Evolutionary conservation across 2,329 filamentous ascomycete species (phyloP), one percentile per base, ranked within the genome.

Genomic region (Claviceps quebecensis): DNA sequence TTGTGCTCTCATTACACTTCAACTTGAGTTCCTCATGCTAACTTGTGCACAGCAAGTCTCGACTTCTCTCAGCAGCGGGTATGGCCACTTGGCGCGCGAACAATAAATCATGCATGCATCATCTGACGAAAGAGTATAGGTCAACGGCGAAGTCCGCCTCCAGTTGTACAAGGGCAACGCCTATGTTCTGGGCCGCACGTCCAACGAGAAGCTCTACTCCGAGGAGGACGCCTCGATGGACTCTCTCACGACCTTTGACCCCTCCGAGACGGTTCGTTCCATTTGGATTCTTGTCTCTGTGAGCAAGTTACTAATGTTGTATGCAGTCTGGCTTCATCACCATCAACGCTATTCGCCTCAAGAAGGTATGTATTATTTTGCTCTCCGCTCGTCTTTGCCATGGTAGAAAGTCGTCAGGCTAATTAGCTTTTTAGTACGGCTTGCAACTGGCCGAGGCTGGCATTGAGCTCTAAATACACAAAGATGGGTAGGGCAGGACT

Each of bases 321-420:
- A 4, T 26, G 13, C 29, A 49, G 17, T 58, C 59, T 38, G 73
- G 73, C 26, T 80, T 81, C 61, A 78, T 89, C 63, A 74, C 74
- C 51, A 81, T 87, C 59, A 75, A 89, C 62, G 78, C 78, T 55
- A 83, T 84, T 56, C 72, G 77, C 40, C 69, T 83, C 45, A 70
- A 79, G 67, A 80, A 63, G 57, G 48, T 45, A 7, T 26, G 13
- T 29, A n/a, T 45, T 5, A 16, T 29, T 29, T 34, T 34, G 14
- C 11, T 45, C 8, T 34, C 17, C 7, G 44, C 17, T 39, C 5
- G 13, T 22, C 34, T 19, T 19, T 19, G 38, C 13, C 19, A 22
- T 44, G 48, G 14, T 23, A 14, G 13, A 22, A 13, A 36, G n/a
- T 7, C 13, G 40, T 36, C 16, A 5, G 14, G 17, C 40, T 50